These are phyloP conservation scores for Furcasterigmium furcatum DNA, from an alignment of 2,329 filamentous ascomycete species.

Conservation along the genomic window DNA sequence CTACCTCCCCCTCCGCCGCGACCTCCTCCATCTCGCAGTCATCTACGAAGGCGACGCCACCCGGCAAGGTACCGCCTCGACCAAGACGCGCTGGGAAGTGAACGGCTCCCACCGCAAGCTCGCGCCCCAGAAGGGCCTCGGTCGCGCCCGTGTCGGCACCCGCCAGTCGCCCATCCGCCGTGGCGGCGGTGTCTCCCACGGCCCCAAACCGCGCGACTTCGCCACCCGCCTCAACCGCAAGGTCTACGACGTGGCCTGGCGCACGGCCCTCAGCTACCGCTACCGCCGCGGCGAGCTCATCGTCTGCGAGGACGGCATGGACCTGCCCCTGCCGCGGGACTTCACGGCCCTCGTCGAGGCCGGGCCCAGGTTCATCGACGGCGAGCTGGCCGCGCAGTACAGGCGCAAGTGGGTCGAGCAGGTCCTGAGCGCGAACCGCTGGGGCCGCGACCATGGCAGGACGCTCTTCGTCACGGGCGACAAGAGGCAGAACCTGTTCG, in stretches of 20 bases:
- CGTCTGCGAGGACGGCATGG: conserved; percentile 75
- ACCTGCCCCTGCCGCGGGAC: conserved; percentile 56
- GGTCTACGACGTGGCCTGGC: conserved; percentile 93
- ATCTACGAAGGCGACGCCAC: conserved; percentile 89
- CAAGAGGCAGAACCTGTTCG: conserved; percentile 59
- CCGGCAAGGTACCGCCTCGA: conserved; percentile 80
- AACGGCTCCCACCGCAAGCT: conserved; percentile 82
- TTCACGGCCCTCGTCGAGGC: conserved; percentile 36
- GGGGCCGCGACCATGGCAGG: conserved; percentile 64
- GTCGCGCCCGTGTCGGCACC: conserved; percentile 74
- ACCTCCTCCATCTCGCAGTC: conserved; percentile 89
- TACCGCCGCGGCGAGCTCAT: conserved; percentile 85
- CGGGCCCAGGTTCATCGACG: conserved; percentile 33
- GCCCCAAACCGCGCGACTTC: conserved; percentile 92
- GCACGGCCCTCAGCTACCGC: conserved; percentile 88
- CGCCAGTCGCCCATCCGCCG: conserved; percentile 77
- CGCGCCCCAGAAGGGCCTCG: conserved; percentile 81
- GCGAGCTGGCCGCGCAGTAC: conserved; percentile 52
- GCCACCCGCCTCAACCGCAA: conserved; percentile 78
- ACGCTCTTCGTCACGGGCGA: conserved; percentile 72
- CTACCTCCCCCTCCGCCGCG: conserved; percentile 79
- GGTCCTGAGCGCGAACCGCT: conserved; percentile 67
- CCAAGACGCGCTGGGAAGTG: conserved; percentile 80
- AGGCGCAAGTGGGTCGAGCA: conserved; percentile 60
- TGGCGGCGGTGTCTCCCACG: conserved; percentile 85